Percentiles rank a stretch among this genome's conserved stretches.
Evolutionary conservation across 352 stramenopile genomes (phyloP).

Genomic region (Phytophthora pini): DNA sequence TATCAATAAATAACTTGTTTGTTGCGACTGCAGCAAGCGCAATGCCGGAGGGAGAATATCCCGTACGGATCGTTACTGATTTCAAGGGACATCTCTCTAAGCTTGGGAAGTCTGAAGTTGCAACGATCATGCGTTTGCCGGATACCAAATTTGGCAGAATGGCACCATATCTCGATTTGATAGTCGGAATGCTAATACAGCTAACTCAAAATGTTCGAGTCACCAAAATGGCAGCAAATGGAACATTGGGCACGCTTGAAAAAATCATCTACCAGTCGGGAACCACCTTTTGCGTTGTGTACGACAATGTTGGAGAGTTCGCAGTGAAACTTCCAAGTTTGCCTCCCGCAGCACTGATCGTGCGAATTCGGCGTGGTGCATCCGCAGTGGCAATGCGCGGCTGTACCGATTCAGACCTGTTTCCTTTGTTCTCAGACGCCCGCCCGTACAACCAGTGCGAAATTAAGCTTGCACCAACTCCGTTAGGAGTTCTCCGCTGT

Average conservation of each 20-base stretch:
- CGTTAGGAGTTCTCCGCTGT: background rate
- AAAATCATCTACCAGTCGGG: background rate
- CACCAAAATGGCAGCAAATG: constrained; percentile 8
- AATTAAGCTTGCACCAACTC: background rate
- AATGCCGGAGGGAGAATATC: background rate
- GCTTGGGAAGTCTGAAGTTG: background rate
- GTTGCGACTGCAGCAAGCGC: background rate
- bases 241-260: constrained; percentile 3
- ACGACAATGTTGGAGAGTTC: background rate
- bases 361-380: background rate
- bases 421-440: constrained; percentile 1
- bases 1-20: background rate
- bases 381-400: background rate
- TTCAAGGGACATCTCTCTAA: background rate
- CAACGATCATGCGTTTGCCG: background rate
- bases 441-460: background rate
- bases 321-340: constrained; percentile 1
- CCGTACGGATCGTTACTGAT: background rate
- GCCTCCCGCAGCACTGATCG: background rate
- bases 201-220: background rate
- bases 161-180: background rate
- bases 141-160: constrained; percentile 3
- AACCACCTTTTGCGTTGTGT: background rate
- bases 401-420: constrained; percentile 1
- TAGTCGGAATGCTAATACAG: background rate